Evolutionary conservation across 345 rosid species (phyloP), one percentile per base, ranked within the genome.

Genomic region (Hypericum androsaemum): DNA sequence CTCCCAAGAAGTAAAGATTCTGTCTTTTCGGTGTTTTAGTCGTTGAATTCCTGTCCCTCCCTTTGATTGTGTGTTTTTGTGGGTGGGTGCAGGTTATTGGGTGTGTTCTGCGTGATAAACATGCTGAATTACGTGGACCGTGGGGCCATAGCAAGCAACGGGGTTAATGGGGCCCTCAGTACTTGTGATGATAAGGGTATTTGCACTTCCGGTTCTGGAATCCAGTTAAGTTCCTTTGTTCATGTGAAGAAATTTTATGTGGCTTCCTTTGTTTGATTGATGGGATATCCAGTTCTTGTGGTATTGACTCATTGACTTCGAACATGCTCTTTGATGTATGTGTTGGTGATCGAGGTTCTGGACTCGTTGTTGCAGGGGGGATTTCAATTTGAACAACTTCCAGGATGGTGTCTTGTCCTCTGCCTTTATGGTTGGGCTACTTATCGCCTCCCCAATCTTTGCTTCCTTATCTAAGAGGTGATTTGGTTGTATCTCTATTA

Each of bases 341-440:
- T 17, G 39, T 28, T 5, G 32, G 36, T 53, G 8, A 22, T 42
- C 7, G 9, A 1, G 7, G 50, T 12, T 0, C 5, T 32, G 6
- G 8, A 4, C 7, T 37, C 10, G 28, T 7, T 38, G 10, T 47
- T 51, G 45, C 58, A 64, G 68, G 58, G 68, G 68, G 9, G 68
- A 64, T 52, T 64, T 64, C 32, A 51, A 57, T 12, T 52, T 64
- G 45, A 57, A 45, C 37, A 64, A 64, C 46, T 64, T 64, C 62
- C 57, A 57, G 62, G 68, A 64, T 57, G 68, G 68, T 14, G 53
- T 64, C 13, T 39, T 64, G 28, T 64, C 68, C 2, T 64, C 68
- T 51, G 68, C 68, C 5, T 64, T 64, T 39, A 64, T 64, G 68
- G 68, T 64, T 57, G 68, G 68, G 41, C 68, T 64, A 51, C 68